Percentiles rank a stretch among this genome's conserved stretches.
These are phyloP conservation scores for Passiflora organensis DNA, from an alignment of 345 rosid species.

Conservation along the genomic window DNA sequence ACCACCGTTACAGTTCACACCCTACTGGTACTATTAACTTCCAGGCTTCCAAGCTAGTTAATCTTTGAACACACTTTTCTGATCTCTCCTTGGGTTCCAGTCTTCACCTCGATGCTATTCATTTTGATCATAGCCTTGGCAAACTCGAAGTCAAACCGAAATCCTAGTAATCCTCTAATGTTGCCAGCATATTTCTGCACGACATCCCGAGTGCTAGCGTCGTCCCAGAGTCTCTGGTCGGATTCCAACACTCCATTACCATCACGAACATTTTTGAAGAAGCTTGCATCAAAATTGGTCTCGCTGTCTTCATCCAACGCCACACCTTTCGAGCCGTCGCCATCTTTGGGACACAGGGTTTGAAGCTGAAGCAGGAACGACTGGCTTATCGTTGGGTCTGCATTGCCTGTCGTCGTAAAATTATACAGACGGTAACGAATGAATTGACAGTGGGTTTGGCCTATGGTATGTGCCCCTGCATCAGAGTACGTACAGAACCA, in stretches of 20 bases:
- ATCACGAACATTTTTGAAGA: constrained; percentile 54
- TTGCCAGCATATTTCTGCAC: constrained; percentile 53
- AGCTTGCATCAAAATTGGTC: constrained; percentile 45
- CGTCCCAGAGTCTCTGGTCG: constrained; percentile 70
- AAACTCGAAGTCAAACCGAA: constrained; percentile 56
- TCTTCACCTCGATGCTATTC: constrained; percentile 68
- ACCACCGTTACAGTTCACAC: too few species aligned
- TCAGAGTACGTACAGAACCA: too few species aligned
- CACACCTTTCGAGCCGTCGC: constrained; percentile 52
- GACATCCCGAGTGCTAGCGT: constrained; percentile 33
- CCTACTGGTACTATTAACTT: too few species aligned
- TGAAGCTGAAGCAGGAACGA: constrained; percentile 47
- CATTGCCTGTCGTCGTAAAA: constrained; percentile 53
- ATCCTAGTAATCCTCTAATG: constrained; percentile 51
- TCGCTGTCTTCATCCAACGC: constrained; percentile 53
- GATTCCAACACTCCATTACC: constrained; percentile 68
- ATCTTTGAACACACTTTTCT: constrained; percentile 61
- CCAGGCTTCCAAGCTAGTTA: constrained; percentile 20
- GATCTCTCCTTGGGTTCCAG: constrained; percentile 54
- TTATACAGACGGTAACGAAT: constrained; percentile 66
- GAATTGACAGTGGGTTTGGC: constrained; percentile 64
- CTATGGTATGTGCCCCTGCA: constrained; percentile 66
- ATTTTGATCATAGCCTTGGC: constrained; percentile 66
- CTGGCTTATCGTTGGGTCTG: constrained; percentile 61
- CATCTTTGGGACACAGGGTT: constrained; percentile 51